These are phyloP conservation scores for Hagleromyces aurorensis DNA, from an alignment of 805 yeast species.

Conservation along the genomic window DNA sequence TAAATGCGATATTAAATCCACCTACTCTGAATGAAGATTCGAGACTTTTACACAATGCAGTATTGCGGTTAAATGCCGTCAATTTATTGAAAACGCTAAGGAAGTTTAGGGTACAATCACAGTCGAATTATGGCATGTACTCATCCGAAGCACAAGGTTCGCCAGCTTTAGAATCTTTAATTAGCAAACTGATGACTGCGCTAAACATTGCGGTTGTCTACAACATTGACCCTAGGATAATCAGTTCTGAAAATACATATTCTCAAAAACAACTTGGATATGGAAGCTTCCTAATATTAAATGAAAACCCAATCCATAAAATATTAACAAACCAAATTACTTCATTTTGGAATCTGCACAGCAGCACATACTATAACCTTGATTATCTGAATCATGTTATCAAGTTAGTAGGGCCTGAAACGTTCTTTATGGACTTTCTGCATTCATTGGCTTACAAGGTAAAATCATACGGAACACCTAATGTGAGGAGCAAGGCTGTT, in stretches of 20 bases:
- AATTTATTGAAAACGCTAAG: constrained; percentile 20
- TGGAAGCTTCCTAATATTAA: constrained; percentile 19
- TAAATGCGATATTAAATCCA: constrained; percentile 38
- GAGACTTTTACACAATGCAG: constrained; percentile 35
- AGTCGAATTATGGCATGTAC: constrained; percentile 26
- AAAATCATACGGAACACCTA: constrained; percentile 19
- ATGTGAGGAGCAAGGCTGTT: constrained; percentile 17
- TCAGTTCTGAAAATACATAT: constrained; percentile 18
- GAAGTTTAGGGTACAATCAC: constrained; percentile 18
- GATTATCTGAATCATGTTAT: constrained; percentile 26
- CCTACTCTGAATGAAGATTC: constrained; percentile 40
- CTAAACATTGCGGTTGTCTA: constrained; percentile 22
- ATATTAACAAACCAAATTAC: constrained; percentile 30
- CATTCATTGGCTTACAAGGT: constrained; percentile 24
- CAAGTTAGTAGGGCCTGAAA: constrained; percentile 22
- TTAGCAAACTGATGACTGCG: constrained; percentile 16
- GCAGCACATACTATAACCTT: constrained; percentile 30
- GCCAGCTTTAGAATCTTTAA: constrained; percentile 22
- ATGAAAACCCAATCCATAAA: constrained; percentile 27
- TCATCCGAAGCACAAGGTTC: constrained; percentile 26
- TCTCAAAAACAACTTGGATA: constrained; percentile 24
- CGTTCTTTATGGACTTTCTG: constrained; percentile 22
- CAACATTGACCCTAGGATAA: constrained; percentile 23
- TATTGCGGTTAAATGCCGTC: constrained; percentile 29
- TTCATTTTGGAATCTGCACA: constrained; percentile 32